Evolutionary conservation across 1,284 basidiomycete species (phyloP).

Genomic region (Apiotrichum gamsii): DNA sequence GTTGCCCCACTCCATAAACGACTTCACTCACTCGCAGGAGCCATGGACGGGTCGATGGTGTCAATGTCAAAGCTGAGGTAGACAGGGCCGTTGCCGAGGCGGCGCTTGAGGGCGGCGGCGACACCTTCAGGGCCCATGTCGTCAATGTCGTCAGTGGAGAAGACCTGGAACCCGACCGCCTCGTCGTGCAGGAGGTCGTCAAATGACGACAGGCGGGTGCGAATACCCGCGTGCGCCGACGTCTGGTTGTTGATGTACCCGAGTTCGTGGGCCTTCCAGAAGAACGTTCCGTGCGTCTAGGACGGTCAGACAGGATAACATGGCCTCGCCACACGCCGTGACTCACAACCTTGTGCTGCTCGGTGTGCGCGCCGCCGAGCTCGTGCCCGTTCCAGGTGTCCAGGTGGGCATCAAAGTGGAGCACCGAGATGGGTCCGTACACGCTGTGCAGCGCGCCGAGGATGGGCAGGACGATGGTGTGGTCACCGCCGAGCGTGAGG

Average conservation of each 20-base stretch:
- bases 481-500: conserved; percentile 49
- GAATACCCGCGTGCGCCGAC: conserved; percentile 53
- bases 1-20: too few species aligned
- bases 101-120: conserved; percentile 37
- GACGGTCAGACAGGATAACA: conserved; percentile 14
- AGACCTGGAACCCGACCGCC: conserved; percentile 46
- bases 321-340: too few species aligned
- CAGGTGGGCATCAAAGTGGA: conserved; percentile 38
- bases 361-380: conserved; percentile 15
- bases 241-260: conserved; percentile 51
- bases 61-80: conserved; percentile 43
- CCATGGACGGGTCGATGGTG: conserved; percentile 41
- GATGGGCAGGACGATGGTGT: conserved; percentile 50
- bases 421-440: conserved; percentile 47
- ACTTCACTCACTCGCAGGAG: conserved; percentile 36
- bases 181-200: conserved; percentile 40
- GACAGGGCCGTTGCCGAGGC: conserved; percentile 38
- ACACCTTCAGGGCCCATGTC: conserved; percentile 48
- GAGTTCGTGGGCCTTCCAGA: conserved; percentile 48
- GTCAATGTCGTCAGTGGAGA: conserved; percentile 47
- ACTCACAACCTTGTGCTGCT: conserved; percentile 21
- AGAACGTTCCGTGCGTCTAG: conserved; percentile 43
- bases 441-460: conserved; percentile 41
- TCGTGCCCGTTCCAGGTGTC: conserved; percentile 47
- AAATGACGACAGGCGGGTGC: conserved; percentile 32